These are phyloP conservation scores for Pterula multifida DNA, from an alignment of 1,284 basidiomycete genomes.

Conservation along the genomic window DNA sequence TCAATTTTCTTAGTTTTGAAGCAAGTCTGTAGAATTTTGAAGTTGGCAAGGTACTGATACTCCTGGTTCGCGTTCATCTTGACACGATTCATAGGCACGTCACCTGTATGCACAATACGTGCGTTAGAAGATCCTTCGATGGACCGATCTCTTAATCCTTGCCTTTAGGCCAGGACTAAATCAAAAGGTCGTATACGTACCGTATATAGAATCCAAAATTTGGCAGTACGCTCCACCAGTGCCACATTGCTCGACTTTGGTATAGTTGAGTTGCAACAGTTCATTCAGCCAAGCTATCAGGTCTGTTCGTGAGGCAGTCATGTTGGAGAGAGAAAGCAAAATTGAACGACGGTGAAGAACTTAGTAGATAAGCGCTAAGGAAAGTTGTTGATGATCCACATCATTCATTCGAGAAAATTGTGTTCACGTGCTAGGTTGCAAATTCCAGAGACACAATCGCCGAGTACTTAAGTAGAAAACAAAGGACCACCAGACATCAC, in stretches of 20 bases:
- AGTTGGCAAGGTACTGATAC: slow-evolving; percentile 93
- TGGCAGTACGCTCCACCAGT: slow-evolving; percentile 86
- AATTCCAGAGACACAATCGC: too few relatives aligned
- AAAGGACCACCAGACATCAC: neutral
- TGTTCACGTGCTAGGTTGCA: neutral
- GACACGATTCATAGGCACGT: slow-evolving; percentile 79
- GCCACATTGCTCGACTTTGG: slow-evolving; percentile 92
- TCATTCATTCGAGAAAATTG: too few relatives aligned
- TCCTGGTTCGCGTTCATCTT: slow-evolving; percentile 94
- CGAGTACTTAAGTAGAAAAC: neutral
- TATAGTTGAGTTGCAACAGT: slow-evolving; percentile 82
- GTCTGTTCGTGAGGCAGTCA: slow-evolving; percentile 65
- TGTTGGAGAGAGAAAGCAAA: neutral
- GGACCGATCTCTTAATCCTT: slow-evolving; percentile 11
- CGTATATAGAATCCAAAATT: slow-evolving; percentile 87
- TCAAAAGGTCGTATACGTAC: slow-evolving; percentile 29
- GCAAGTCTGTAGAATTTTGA: slow-evolving; percentile 84
- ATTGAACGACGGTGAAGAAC: too few relatives aligned
- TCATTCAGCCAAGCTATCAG: slow-evolving; percentile 92
- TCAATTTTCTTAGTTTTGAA: slow-evolving; percentile 89
- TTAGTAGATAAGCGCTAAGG: neutral
- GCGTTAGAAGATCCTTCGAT: slow-evolving; percentile 10
- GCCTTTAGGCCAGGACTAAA: neutral
- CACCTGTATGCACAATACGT: slow-evolving; percentile 33
- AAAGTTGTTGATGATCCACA: neutral